Conservation (phyloP, 1,284 basidiomycete species). For the Acaromyces ingoldii region DNA sequence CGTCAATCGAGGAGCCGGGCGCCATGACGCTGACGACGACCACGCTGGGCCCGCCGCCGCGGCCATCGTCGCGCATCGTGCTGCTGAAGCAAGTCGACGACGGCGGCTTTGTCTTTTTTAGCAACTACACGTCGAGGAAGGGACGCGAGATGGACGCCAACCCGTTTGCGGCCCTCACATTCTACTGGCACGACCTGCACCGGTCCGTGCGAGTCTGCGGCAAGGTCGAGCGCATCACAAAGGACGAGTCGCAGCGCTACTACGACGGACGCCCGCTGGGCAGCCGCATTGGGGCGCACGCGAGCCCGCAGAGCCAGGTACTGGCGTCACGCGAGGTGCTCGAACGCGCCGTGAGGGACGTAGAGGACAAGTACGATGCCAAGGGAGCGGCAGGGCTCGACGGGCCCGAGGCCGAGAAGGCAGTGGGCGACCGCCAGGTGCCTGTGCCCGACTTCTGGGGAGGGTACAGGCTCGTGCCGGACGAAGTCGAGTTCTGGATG, state of each 20-base stretch:
- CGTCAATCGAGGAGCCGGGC: slow-evolving; percentile 43
- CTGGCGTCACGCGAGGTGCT: slow-evolving; percentile 67
- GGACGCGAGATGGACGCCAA: slow-evolving; percentile 69
- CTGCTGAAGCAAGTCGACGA: slow-evolving; percentile 74
- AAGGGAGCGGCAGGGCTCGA: slow-evolving; percentile 49
- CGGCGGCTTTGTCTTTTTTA: slow-evolving; percentile 87
- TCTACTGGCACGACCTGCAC: slow-evolving; percentile 86
- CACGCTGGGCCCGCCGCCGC: slow-evolving; percentile 11
- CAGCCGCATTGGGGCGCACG: slow-evolving; percentile 84
- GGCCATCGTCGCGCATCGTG: slow-evolving; percentile 79
- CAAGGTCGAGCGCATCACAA: slow-evolving; percentile 68
- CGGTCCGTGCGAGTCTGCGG: slow-evolving; percentile 81
- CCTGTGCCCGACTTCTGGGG: slow-evolving; percentile 92
- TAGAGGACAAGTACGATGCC: slow-evolving; percentile 63
- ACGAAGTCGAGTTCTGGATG: slow-evolving; percentile 59
- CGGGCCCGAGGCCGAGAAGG: slow-evolving; percentile 45
- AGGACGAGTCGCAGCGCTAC: slow-evolving; percentile 73
- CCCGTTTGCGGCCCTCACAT: slow-evolving; percentile 68
- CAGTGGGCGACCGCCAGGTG: slow-evolving; percentile 52
- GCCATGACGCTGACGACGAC: slow-evolving; percentile 46
- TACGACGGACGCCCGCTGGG: slow-evolving; percentile 77
- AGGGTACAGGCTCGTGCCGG: slow-evolving; percentile 85
- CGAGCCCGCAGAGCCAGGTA: slow-evolving; percentile 75
- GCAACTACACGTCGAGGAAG: slow-evolving; percentile 92
- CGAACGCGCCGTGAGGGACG: slow-evolving; percentile 60